Conservation (phyloP, 2,329 filamentous ascomycete genomes). For the Aphanocladium album region DNA sequence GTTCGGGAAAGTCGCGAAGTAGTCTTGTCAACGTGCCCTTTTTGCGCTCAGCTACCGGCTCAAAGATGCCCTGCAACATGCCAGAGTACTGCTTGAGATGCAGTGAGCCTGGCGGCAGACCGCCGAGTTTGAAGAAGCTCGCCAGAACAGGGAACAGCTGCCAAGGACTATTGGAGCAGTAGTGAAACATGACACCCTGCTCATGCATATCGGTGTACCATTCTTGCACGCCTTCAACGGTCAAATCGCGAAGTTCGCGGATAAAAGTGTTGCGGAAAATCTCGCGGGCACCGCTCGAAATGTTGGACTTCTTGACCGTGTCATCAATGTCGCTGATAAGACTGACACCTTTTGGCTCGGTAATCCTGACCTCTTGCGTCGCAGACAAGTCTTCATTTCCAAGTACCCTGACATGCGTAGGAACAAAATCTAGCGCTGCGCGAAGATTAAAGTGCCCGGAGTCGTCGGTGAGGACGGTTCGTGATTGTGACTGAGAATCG, state of each 20-base stretch:
- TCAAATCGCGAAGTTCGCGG: slow-evolving; percentile 74
- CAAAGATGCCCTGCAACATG: slow-evolving; percentile 97
- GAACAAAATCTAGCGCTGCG: slow-evolving; percentile 80
- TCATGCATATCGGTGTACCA: slow-evolving; percentile 79
- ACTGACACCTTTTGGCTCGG: slow-evolving; percentile 75
- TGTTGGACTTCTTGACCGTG: slow-evolving; percentile 93
- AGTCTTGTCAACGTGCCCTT: slow-evolving; percentile 82
- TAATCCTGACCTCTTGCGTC: slow-evolving; percentile 71
- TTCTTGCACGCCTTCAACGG: slow-evolving; percentile 78
- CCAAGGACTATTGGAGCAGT: slow-evolving; percentile 99
- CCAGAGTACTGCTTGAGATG: slow-evolving; percentile 95
- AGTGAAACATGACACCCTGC: slow-evolving; percentile 85
- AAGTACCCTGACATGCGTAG: slow-evolving; percentile 81
- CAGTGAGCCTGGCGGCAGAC: slow-evolving; percentile 80
- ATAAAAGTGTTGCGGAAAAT: slow-evolving; percentile 97
- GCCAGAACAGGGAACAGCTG: slow-evolving; percentile 88
- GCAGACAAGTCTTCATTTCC: slow-evolving; percentile 81
- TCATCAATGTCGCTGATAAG: slow-evolving; percentile 97
- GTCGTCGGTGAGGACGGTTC: slow-evolving; percentile 79
- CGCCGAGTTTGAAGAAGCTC: slow-evolving; percentile 75
- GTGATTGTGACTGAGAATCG: slow-evolving; percentile 71
- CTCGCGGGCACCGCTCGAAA: slow-evolving; percentile 78
- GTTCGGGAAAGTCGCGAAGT: slow-evolving; percentile 79
- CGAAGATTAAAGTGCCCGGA: slow-evolving; percentile 82
- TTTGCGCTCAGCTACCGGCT: slow-evolving; percentile 93